Percentiles rank a stretch among this genome's conserved stretches.
These are phyloP conservation scores for Leishmania guyanensis DNA, from an alignment of 208 protist genomes.

Conservation along the genomic window DNA sequence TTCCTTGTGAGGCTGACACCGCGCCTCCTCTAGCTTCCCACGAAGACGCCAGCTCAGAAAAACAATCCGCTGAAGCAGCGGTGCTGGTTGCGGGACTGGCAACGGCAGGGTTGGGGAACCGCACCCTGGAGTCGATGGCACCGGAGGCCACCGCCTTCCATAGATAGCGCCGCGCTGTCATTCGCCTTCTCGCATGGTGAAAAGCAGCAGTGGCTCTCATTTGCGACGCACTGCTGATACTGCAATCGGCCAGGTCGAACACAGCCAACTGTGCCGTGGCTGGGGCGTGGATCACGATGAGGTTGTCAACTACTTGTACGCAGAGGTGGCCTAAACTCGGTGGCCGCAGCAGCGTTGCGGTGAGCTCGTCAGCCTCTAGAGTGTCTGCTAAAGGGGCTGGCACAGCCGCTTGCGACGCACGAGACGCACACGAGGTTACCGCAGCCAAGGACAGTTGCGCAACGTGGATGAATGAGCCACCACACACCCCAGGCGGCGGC, in stretches of 20 bases:
- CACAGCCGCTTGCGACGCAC: not conserved
- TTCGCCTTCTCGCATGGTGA: too few relatives aligned
- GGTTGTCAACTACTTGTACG: slow-evolving; percentile 55
- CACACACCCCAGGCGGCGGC: slow-evolving; percentile 5
- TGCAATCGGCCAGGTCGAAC: slow-evolving; percentile 42
- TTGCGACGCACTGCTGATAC: not conserved
- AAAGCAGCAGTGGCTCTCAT: not conserved
- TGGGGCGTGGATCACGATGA: slow-evolving; percentile 50
- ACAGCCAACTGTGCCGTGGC: slow-evolving; percentile 25
- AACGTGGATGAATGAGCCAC: slow-evolving; percentile 6
- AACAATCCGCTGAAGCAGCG: not conserved
- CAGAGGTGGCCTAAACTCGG: slow-evolving; percentile 11
- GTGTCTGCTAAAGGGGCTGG: not conserved
- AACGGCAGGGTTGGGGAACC: not conserved
- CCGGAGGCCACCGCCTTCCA: slow-evolving; percentile 10
- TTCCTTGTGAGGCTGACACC: not conserved
- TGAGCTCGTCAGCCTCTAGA: not conserved
- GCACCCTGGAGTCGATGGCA: not conserved
- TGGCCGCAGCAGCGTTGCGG: not conserved
- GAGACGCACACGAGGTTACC: slow-evolving; percentile 1
- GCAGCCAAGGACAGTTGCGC: slow-evolving; percentile 25
- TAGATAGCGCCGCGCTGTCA: not conserved
- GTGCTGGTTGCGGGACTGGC: not conserved
- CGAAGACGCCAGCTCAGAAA: not conserved
- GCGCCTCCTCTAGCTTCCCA: not conserved